Evolutionary conservation across 2,329 filamentous ascomycete genomes (phyloP), one percentile per base, ranked within the genome.

Genomic region (Coniosporium tulheliwenetii): DNA sequence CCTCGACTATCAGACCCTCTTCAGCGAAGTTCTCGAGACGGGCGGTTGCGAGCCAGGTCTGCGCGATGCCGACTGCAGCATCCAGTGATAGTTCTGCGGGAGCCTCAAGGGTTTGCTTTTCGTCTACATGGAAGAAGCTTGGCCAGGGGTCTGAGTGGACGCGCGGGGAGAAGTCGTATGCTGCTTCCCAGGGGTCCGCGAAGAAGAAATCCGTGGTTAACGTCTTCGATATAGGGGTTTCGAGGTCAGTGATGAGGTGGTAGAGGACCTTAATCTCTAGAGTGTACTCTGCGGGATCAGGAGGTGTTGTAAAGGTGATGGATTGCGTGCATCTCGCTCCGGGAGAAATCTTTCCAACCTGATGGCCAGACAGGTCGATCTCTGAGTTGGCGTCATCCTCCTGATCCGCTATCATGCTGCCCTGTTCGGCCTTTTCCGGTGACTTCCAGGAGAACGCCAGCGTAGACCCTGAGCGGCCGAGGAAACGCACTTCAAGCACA

Each of bases 121-220:
- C 54, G 33, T 77, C 70, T 13, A 73, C 65, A 40, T 77, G 70
- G 58, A 96, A 98, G 50, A 93, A 78, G 55, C 80, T 86, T 1
- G 91, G 87, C 89, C 91, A 98, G 2, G 76, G 69, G 38, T 81
- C 79, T 0, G 71, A 60, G 57, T 95, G 81, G 3, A 94, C 67
- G 8, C 81, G 74, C 9, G 91, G 86, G 10, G 79, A 70, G 45
- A 96, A 76, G 46, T 93, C 85, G 57, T 93, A 95, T 52, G 83
- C 91, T 12, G 86, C 84, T 61, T 94, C 86, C 51, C 98, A 96
- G 0, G 89, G 85, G 39, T 77, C 79, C 41, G 85, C 76, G 41
- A 95, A 72, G 32, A 77, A 73, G 5, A 96, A 59, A 40, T 80
- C 77, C 33, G 82, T 70, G 1, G 75, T 69, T 15, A 81, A 63